Evolutionary conservation across 2,329 filamentous ascomycete species (phyloP).

Genomic region (Alternaria solani): DNA sequence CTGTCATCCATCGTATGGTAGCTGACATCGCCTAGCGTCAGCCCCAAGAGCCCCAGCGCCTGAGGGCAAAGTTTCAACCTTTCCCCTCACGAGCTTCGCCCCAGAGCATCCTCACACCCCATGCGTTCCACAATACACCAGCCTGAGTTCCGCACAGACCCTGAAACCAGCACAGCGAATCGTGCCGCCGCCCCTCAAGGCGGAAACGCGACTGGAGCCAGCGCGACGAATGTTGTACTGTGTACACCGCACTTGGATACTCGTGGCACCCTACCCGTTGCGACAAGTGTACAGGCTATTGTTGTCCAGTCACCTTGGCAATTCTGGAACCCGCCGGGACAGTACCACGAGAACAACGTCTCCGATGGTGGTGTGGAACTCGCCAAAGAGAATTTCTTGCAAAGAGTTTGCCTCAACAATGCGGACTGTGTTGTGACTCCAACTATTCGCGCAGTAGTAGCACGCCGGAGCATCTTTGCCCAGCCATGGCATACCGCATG

Average conservation of each 20-base stretch:
- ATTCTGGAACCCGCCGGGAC: conserved; percentile 16
- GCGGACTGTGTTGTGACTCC: conserved; percentile 1
- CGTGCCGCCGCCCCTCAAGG: conserved; percentile 17
- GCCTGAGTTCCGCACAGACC: conserved; percentile 21
- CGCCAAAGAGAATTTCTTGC: conserved; percentile 5
- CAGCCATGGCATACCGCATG: neutral
- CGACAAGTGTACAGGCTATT: conserved; percentile 13
- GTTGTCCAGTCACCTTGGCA: conserved; percentile 25
- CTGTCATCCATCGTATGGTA: neutral
- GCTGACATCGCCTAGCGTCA: neutral
- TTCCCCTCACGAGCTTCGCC: neutral
- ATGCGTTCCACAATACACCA: conserved; percentile 24
- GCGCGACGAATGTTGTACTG: neutral
- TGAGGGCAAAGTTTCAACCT: conserved; percentile 6
- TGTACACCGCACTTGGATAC: neutral
- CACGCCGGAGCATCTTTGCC: neutral
- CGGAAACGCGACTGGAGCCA: conserved; percentile 30
- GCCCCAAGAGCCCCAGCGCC: neutral
- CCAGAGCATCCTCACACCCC: conserved; percentile 24
- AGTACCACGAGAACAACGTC: neutral
- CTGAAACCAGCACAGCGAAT: conserved; percentile 36
- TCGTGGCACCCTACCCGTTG: conserved; percentile 14
- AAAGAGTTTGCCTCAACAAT: conserved; percentile 18
- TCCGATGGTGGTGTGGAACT: conserved; percentile 1
- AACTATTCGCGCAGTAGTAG: neutral